Evolutionary conservation across 306 rosid species (phyloP).

Genomic region (Acacia crassicarpa): DNA sequence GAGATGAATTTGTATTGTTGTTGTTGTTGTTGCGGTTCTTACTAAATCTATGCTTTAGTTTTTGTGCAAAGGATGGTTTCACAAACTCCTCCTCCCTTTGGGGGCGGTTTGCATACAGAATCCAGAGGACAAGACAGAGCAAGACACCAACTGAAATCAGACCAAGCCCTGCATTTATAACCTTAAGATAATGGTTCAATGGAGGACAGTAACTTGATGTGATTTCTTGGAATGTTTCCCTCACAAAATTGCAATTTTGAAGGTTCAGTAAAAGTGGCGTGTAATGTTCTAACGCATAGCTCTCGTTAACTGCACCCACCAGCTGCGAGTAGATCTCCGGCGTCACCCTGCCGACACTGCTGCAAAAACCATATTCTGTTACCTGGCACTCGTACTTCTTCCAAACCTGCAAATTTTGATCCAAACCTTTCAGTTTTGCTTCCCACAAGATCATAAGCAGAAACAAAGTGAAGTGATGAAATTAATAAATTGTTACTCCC

Average conservation of each 20-base stretch:
- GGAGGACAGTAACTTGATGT: slow-evolving; percentile 71
- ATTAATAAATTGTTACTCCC: not conserved
- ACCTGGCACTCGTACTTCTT: slow-evolving; percentile 60
- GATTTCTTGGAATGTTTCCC: slow-evolving; percentile 74
- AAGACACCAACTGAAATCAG: slow-evolving; percentile 74
- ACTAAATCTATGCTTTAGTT: slow-evolving; percentile 36
- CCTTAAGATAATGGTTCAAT: slow-evolving; percentile 62
- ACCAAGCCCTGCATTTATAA: slow-evolving; percentile 71
- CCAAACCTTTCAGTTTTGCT: not conserved
- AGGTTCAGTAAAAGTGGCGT: slow-evolving; percentile 73
- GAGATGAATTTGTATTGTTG: slow-evolving; percentile 29
- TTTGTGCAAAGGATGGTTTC: slow-evolving; percentile 42
- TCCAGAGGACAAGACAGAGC: slow-evolving; percentile 88
- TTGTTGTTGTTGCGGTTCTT: slow-evolving; percentile 11
- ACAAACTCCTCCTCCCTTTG: slow-evolving; percentile 80
- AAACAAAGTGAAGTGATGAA: not conserved
- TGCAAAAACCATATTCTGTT: slow-evolving; percentile 55
- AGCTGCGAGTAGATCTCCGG: slow-evolving; percentile 67
- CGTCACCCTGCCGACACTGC: slow-evolving; percentile 65
- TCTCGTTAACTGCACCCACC: slow-evolving; percentile 68
- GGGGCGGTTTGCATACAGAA: slow-evolving; percentile 90
- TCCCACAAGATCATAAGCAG: not conserved
- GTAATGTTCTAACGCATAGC: slow-evolving; percentile 85
- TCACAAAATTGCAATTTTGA: slow-evolving; percentile 85
- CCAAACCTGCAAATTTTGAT: slow-evolving; percentile 63